Evolutionary conservation across 768 basidiomycete genomes (phyloP).

Genomic region (Lactifluus volemus): DNA sequence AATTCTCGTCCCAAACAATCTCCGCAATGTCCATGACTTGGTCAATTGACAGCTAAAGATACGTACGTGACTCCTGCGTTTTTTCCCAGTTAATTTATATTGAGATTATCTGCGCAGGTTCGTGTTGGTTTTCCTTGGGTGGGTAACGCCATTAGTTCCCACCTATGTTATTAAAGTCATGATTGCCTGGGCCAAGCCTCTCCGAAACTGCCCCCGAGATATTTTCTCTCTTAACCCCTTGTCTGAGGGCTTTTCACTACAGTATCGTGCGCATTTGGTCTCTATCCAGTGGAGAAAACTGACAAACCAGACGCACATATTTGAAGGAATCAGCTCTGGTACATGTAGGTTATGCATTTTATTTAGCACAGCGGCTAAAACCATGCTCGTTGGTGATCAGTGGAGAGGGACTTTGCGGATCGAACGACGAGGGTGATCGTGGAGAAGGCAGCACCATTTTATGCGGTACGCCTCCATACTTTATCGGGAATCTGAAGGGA

Average conservation of each 20-base stretch:
- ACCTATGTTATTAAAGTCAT: not conserved
- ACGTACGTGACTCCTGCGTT: not conserved
- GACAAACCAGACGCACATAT: not conserved
- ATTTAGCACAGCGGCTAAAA: not conserved
- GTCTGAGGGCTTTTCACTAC: not conserved
- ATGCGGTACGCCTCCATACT: not conserved
- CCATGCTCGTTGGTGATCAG: not conserved
- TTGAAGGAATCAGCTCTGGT: conserved; percentile 11
- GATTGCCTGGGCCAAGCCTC: not conserved
- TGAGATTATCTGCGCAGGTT: not conserved
- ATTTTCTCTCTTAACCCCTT: not conserved
- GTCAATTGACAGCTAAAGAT: not conserved
- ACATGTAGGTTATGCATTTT: not conserved
- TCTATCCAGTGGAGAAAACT: not conserved
- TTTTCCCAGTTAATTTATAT: not conserved
- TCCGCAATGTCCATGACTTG: not conserved
- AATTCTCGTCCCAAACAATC: not conserved
- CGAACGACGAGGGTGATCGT: conserved; percentile 7
- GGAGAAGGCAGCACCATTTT: conserved; percentile 9
- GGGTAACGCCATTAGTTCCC: not conserved
- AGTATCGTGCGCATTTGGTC: not conserved
- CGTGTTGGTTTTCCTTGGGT: conserved; percentile 13
- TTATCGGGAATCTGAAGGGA: too few relatives aligned
- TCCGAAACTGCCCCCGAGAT: not conserved
- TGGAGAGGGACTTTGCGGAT: conserved; percentile 10